Evolutionary conservation across 2,329 filamentous ascomycete species (phyloP), one percentile per base, ranked within the genome.

Genomic region (Rhinocladiella similis): DNA sequence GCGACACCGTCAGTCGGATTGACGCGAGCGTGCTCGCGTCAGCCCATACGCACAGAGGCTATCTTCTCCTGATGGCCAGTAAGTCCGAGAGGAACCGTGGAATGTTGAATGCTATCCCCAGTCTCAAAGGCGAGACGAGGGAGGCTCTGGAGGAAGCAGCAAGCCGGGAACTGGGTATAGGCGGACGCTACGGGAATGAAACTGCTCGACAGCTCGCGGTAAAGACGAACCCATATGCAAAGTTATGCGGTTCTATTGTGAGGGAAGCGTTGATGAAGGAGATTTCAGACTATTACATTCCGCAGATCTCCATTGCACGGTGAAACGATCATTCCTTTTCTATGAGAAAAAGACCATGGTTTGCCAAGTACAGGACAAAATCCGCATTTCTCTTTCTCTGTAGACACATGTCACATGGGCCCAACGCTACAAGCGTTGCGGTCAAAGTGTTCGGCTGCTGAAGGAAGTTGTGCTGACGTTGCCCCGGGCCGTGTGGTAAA

Each of bases 211-310:
- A 82, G 63, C 72, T 85, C 72, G 80, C 81, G 13, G 82, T 85
- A 14, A 74, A 79, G 68, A 84, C 82, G 47, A 85, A 85, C 71
- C 83, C 83, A 27, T 83, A 85, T 70, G 81, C 82, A 29, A 84
- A 83, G 70, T 78, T 85, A 72, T 85, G 82, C 68, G 83, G 82
- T 3, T 80, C 76, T 1, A 84, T 85, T 67, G 83, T 85, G 10
- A 80, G 80, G 71, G 80, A 84, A 69, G 82, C 82, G 13, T 72
- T 85, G 71, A 76, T 70, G 63, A 80, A 81, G 68, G 82, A 85
- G 70, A 72, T 77, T 51, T 73, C 69, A 39, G 68, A 71, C 12
- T 65, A 62, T 33, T 59, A 61, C 29, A 49, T 59, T 10, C 53
- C 47, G 7, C 41, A 45, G 12, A 3, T 54, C 16, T 38, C 29